These are phyloP conservation scores for Penicillium sp. DNA, from an alignment of 2,329 filamentous ascomycete genomes.

Conservation along the genomic window DNA sequence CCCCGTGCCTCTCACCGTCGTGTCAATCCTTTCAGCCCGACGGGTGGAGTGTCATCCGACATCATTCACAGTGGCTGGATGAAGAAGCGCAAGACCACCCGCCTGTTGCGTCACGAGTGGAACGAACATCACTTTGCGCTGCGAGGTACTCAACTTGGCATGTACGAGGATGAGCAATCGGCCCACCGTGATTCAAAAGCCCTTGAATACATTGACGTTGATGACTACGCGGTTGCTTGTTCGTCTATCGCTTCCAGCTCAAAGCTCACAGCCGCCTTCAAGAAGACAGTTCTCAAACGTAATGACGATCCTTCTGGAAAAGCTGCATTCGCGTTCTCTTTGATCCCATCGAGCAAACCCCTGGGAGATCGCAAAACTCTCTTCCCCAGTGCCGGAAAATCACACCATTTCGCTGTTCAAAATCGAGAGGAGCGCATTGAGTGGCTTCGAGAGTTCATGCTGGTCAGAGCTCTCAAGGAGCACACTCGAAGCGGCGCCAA, in stretches of 20 bases:
- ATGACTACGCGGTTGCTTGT: conserved; percentile 45
- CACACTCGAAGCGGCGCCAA: conserved; percentile 27
- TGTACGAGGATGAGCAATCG: conserved; percentile 24
- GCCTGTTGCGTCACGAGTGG: conserved; percentile 88
- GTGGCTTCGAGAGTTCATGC: conserved; percentile 57
- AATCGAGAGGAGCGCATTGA: conserved; percentile 85
- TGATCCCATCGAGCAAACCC: conserved; percentile 40
- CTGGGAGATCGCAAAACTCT: conserved; percentile 33
- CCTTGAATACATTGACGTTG: conserved; percentile 25
- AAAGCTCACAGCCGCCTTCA: conserved; percentile 84
- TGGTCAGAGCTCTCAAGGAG: conserved; percentile 36
- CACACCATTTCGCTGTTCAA: conserved; percentile 89
- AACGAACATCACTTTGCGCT: conserved; percentile 83
- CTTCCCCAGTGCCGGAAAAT: conserved; percentile 59
- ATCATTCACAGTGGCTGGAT: conserved; percentile 67
- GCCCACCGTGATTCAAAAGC: conserved; percentile 19
- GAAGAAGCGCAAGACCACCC: conserved; percentile 82
- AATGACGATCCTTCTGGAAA: conserved; percentile 23
- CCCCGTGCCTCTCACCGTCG: conserved; percentile 17
- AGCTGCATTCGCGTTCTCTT: conserved; percentile 37
- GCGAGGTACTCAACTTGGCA: conserved; percentile 58
- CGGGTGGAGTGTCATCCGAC: not conserved
- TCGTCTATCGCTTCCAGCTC: conserved; percentile 66
- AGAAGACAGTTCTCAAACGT: conserved; percentile 48
- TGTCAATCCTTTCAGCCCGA: conserved; percentile 14